Evolutionary conservation across 306 rosid genomes (phyloP).

Genomic region (Delonix regia): DNA sequence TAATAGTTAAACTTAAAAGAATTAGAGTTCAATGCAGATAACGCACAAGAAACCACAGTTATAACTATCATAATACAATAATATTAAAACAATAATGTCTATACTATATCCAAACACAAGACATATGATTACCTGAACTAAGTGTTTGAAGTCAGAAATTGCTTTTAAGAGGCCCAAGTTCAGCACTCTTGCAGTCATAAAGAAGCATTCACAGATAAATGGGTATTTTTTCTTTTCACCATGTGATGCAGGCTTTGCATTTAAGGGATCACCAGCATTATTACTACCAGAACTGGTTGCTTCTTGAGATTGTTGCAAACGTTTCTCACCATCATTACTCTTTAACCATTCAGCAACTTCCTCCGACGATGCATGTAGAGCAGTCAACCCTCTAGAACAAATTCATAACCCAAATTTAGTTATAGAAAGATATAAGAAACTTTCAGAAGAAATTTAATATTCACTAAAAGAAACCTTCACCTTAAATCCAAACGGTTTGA

Average conservation of each 20-base stretch:
- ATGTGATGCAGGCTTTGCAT: constrained; percentile 42
- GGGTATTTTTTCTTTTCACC: constrained; percentile 69
- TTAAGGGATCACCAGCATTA: constrained; percentile 51
- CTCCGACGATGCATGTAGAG: constrained; percentile 93
- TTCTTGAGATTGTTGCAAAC: constrained; percentile 83
- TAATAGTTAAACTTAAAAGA: constrained; percentile 21
- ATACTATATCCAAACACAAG: constrained; percentile 15
- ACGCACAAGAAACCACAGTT: constrained; percentile 17
- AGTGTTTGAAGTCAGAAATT: constrained; percentile 94
- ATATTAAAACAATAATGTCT: constrained; percentile 18
- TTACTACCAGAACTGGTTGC: constrained; percentile 84
- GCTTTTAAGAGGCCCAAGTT: constrained; percentile 93
- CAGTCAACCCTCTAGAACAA: constrained; percentile 84
- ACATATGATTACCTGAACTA: constrained; percentile 76
- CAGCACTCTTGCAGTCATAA: constrained; percentile 97
- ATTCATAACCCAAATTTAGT: constrained; percentile 48
- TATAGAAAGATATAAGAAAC: constrained; percentile 32
- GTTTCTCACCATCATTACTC: constrained; percentile 65
- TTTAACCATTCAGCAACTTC: constrained; percentile 89
- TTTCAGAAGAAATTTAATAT: constrained; percentile 17
- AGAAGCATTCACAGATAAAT: constrained; percentile 98
- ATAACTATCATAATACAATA: constrained; percentile 23
- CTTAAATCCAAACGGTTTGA: constrained; percentile 81
- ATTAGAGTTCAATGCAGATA: constrained; percentile 11
- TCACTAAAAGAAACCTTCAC: constrained; percentile 50